Evolutionary conservation across 75 land plant species (phyloP).

Genomic region (Pinus tabuliformis): DNA sequence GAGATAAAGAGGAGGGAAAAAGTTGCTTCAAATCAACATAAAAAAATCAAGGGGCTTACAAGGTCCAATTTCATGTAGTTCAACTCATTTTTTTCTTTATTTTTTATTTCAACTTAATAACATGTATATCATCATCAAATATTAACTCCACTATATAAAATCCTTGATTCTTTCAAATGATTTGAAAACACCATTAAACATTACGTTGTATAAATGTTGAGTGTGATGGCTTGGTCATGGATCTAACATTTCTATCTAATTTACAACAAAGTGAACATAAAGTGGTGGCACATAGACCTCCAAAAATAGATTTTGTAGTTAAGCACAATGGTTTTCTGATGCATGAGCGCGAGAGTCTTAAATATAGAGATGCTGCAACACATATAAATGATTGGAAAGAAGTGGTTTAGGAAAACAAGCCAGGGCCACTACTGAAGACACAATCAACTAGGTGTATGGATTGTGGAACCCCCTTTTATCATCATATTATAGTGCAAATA

Average conservation of each 20-base stretch:
- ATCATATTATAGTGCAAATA: conserved; percentile 54
- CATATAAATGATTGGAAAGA: conserved; percentile 87
- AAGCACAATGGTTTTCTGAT: conserved; percentile 86
- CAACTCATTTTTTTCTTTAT: not conserved
- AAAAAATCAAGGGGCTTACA: not conserved
- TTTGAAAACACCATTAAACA: not conserved
- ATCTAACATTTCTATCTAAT: not conserved
- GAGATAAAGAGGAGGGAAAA: conserved; percentile 81
- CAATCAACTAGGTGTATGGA: conserved; percentile 99
- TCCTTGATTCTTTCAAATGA: not conserved
- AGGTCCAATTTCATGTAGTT: not conserved
- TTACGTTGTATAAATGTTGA: too few species aligned
- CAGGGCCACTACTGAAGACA: conserved; percentile 77
- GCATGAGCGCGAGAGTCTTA: conserved; percentile 82
- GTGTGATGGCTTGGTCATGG: too few species aligned
- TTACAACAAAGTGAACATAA: conserved; percentile 3
- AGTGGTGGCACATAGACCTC: conserved; percentile 43
- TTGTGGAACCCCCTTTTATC: conserved; percentile 99
- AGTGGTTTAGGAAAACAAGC: conserved; percentile 64
- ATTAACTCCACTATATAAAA: not conserved
- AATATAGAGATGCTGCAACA: conserved; percentile 63
- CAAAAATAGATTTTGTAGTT: conserved; percentile 55
- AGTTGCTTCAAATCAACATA: conserved; percentile 14
- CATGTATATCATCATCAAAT: not conserved
- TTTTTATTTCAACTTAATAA: not conserved